Evolutionary conservation across 768 basidiomycete species (phyloP), one percentile per base, ranked within the genome.

Genomic region (Pleurotus pulmonarius): DNA sequence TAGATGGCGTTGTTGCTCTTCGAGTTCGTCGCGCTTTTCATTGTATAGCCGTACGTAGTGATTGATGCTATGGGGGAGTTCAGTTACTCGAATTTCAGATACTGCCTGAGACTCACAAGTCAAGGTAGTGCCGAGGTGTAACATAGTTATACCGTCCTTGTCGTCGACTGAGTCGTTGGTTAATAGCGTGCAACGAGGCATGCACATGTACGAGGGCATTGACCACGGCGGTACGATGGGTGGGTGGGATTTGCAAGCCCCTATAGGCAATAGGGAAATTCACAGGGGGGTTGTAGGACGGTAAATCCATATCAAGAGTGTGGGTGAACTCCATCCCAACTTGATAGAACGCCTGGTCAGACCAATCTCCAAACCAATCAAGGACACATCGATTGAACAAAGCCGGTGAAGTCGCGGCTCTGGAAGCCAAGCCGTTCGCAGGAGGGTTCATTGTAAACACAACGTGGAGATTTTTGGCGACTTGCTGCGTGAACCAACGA

Each of bases 291-390:
- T 71, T 77, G 72, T 95, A 98, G 0, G 86, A 83, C 4, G 90
- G 79, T 38, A 92, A 70, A 65, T 98, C 97, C 60, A 99, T 82
- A 70, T 98, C 97, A 61, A 99, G 81, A 0, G 90, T 88, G 52
- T 91, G 83, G 1, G 96, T 98, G 71, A 99, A 96, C 71, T 98
- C 97, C 79, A 90, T 85, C 43, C 92, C 97, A 58, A 99, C 97
- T 77, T 98, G 97, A 68, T 90, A 98, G 73, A 98, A 91, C 0
- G 97, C 95, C 67, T 98, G 95, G 63, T 97, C 94, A 13, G 95
- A 94, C 97, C 97, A 99, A 68, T 98, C 95, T 24, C 97, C 97
- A 64, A 98, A 98, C 97, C 97, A 99, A 70, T 99, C 96, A 56
- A 99, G 79, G 6, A 99, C 97, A 69, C 97, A 99, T 75, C 97